Base-by-base conservation (phyloP, 148 eudicot species). In the Pouteria glomerata region DNA sequence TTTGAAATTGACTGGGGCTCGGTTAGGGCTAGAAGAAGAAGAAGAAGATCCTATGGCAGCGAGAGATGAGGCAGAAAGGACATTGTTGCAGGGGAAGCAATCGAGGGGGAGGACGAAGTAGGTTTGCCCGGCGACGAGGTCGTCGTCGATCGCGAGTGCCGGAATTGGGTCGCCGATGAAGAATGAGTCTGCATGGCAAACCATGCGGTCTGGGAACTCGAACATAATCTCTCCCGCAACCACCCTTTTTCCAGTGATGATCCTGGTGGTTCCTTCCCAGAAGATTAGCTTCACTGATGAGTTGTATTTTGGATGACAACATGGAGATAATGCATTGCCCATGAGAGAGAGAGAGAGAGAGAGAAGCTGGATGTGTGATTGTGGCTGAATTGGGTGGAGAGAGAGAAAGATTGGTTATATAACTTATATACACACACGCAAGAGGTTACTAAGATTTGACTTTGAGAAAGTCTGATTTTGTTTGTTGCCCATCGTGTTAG, bases 191-290 rank as follows among this genome's bases (percentile, higher is more conserved):
- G 92, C 97, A 68, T 84, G 85, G 82, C 96, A 90, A 31, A 93
- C 82, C 66, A 93, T 85, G 35, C 82, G 81, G 55, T 93, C 92
- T 14, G 98, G 98, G 71, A 84, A 93, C 78, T 90, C 85, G 60
- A 93, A 89, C 98, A 93, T 93, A 72, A 93, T 83, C 73, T 93
- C 95, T 39, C 90, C 92, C 42, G 97, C 97, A 12, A n/a, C n/a
- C n/a, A 85, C 60, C 51, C 69, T 66, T 60, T 80, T 79, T 19
- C 79, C 84, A 33, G 74, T 80, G 24, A 87, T 57, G 21, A 75
- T 48, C 60, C 84, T 77, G 3, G 88, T 82, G n/a, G 75, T 84
- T 33, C 96, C 96, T 78, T 86, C 96, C 81, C 82, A 80, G 26
- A 78, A 65, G 35, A 90, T 82, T 3, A 90, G 76, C 42, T 85